Evolutionary conservation across 352 stramenopile species (phyloP), one percentile per base, ranked within the genome.

Genomic region (Globisporangium rhizosaccharum): DNA sequence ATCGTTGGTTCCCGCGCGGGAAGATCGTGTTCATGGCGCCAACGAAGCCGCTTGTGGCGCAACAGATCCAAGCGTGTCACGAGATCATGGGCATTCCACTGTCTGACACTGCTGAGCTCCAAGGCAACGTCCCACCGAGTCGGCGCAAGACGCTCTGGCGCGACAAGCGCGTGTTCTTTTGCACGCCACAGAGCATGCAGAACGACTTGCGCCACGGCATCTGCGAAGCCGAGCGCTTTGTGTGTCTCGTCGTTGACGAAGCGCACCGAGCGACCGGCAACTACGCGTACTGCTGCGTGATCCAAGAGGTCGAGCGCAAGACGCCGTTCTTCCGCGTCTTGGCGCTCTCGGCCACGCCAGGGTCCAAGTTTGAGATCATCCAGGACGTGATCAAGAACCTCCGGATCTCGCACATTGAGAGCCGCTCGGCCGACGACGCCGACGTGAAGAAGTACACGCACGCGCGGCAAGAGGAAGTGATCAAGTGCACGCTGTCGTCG

Each of bases 21-120:
- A 95, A 97, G 53, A 93, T 98, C 45, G 90, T 98, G n/a, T 98
- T 99, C 73, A 94, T 99, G 73, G 97, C 97, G 6, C 97, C 97
- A 0, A 99, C 97, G 9, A 92, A 97, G 71, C 97, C 97, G 5
- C 72, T 99, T 23, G 97, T 99, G 25, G 86, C 87, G 26, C 97
- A 99, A 71, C 97, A 99, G 80, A 97, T 99, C 50, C 68, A 96
- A 56, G 97, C 97, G 15, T 99, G 97, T 62, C 79, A 97, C 59
- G 82, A 95, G 50, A 95, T 97, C 49, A 96, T 97, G 82, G 96
- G 96, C 25, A 97, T 99, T 57, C 88, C 96, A 10, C 72, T 95
- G 15, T 51, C 60, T 0, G 83, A 94, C 57, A 96, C 86, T 7
- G 86, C 84, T 0, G 81, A 96, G 57, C 62, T 97, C 25, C 87